These are phyloP conservation scores for Nelumbo lutea DNA, from an alignment of 164 flowering plant genomes.

Conservation along the genomic window DNA sequence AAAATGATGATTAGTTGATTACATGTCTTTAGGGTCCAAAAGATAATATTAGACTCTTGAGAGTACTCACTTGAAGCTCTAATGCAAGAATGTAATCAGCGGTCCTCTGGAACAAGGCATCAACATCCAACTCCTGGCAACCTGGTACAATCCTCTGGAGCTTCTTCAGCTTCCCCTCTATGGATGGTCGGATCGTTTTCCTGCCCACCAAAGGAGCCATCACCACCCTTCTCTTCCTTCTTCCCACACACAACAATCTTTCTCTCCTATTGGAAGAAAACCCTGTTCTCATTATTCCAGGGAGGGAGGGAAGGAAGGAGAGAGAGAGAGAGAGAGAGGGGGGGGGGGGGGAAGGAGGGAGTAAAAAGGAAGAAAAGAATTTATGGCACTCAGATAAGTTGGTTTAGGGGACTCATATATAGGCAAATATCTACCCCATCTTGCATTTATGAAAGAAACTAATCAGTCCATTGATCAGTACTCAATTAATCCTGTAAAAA, in stretches of 20 bases:
- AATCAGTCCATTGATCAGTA: too few relatives aligned
- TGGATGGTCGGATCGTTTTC: background rate
- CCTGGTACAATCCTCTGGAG: conserved; percentile 3
- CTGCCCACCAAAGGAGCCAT: background rate
- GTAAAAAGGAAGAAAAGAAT: too few relatives aligned
- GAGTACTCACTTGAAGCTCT: background rate
- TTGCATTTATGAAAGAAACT: too few relatives aligned
- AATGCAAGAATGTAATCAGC: background rate
- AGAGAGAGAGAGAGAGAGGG: background rate
- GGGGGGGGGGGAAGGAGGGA: too few relatives aligned
- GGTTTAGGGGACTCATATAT: too few relatives aligned
- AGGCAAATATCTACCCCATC: too few relatives aligned
- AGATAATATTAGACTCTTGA: background rate
- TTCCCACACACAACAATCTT: background rate
- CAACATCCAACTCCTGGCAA: background rate
- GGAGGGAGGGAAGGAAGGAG: background rate
- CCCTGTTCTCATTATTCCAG: background rate
- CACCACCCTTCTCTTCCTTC: background rate
- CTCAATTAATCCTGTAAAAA: too few relatives aligned
- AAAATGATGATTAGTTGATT: too few relatives aligned
- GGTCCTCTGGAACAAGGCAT: background rate
- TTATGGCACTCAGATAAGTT: too few relatives aligned
- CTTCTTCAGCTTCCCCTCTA: background rate
- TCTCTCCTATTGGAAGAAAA: background rate
- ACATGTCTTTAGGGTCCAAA: too few relatives aligned